Conservation (phyloP, 805 yeast species). For the Maudiozyma barnettii region DNA sequence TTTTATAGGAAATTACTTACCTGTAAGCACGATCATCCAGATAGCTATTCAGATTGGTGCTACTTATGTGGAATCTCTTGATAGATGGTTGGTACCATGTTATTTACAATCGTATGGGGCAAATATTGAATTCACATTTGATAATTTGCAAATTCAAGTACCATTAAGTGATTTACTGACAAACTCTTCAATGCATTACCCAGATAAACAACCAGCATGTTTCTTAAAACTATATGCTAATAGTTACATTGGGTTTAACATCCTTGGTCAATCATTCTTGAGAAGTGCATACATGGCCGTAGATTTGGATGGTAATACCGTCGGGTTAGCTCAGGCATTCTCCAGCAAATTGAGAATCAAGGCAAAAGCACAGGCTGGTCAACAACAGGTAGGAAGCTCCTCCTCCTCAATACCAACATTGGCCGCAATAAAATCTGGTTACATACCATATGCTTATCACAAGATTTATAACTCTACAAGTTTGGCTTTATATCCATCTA, state of each 20-base stretch:
- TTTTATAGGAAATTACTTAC: constrained; percentile 40
- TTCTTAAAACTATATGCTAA: constrained; percentile 42
- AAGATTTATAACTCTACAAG: constrained; percentile 18
- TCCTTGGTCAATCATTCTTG: constrained; percentile 52
- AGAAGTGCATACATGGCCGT: constrained; percentile 48
- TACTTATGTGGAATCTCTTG: constrained; percentile 37
- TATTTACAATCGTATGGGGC: constrained; percentile 41
- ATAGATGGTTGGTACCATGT: constrained; percentile 58
- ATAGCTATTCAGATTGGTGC: constrained; percentile 67
- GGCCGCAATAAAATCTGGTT: constrained; percentile 31
- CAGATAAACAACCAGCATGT: constrained; percentile 51
- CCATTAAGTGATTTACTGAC: constrained; percentile 41
- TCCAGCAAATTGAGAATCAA: not conserved
- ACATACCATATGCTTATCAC: constrained; percentile 44
- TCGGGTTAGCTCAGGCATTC: constrained; percentile 48
- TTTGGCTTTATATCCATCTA: constrained; percentile 1
- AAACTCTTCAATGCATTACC: constrained; percentile 37
- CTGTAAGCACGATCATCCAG: constrained; percentile 45
- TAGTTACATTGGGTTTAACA: constrained; percentile 37
- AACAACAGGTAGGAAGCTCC: not conserved
- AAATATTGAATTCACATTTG: constrained; percentile 42
- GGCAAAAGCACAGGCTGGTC: not conserved
- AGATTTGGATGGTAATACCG: constrained; percentile 45
- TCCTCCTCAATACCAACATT: constrained; percentile 1
- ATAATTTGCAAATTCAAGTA: constrained; percentile 39